Evolutionary conservation across 306 rosid genomes (phyloP).

Genomic region (Acmispon strigosus): DNA sequence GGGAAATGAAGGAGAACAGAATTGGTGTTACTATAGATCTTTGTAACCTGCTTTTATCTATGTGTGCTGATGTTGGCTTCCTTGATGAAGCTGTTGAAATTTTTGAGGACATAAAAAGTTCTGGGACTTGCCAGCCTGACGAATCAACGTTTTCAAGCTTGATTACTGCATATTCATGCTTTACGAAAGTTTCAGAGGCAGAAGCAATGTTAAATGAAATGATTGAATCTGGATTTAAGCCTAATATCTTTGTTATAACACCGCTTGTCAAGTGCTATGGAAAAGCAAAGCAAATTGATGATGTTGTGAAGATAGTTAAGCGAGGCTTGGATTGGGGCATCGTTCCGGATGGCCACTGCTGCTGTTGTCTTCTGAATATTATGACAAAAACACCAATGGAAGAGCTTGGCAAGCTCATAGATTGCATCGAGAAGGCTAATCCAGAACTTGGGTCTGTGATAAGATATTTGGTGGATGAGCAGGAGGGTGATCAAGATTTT

Average conservation of each 20-base stretch:
- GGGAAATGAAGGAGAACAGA: constrained; percentile 74
- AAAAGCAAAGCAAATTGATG: constrained; percentile 67
- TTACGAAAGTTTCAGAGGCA: constrained; percentile 57
- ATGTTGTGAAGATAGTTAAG: constrained; percentile 66
- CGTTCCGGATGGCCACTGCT: constrained; percentile 65
- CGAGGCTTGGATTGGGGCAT: constrained; percentile 51
- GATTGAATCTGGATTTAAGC: constrained; percentile 71
- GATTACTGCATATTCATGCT: constrained; percentile 65
- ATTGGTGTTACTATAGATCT: constrained; percentile 52
- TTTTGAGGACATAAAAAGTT: constrained; percentile 65
- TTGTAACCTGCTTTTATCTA: constrained; percentile 54
- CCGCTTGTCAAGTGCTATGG: constrained; percentile 88
- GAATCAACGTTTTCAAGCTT: constrained; percentile 80
- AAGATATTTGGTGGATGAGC: constrained; percentile 51
- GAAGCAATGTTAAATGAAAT: constrained; percentile 66
- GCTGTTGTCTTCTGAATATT: constrained; percentile 84
- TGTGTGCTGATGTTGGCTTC: constrained; percentile 80
- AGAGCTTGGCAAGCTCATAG: constrained; percentile 52
- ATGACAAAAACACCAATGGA: constrained; percentile 64
- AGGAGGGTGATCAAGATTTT: constrained; percentile 34
- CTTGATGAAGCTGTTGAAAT: constrained; percentile 54
- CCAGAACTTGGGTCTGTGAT: constrained; percentile 60
- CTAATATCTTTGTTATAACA: constrained; percentile 63
- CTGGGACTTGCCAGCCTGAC: constrained; percentile 56
- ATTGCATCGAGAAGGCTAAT: constrained; percentile 58